Evolutionary conservation across 495 filamentous ascomycete species (phyloP), one percentile per base, ranked within the genome.

Genomic region (Elaphomyces granulatus): DNA sequence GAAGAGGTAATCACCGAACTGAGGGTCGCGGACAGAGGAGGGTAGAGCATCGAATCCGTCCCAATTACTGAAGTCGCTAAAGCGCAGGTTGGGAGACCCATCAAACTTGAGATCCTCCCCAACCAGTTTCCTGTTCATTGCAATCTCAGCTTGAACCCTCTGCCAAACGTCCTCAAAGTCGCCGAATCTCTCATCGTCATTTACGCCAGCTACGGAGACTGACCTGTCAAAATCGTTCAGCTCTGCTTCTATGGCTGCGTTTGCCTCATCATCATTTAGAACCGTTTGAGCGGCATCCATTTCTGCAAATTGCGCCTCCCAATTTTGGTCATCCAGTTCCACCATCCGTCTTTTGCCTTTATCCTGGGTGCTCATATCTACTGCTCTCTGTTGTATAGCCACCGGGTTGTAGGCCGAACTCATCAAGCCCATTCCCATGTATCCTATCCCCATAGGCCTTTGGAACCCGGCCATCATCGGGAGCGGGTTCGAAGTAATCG

Each of bases 291-390:
- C 72, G 32, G 80, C 64, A 61, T 90, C 86, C 56, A 96, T 77
- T 62, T 88, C 74, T 33, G 80, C 78, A 53, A 99, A 99, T 53
- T 96, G 87, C 44, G 81, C 80, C 61, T 96, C 90, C 90, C 92
- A 99, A 42, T 90, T 79, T 48, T 78, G 70, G 43, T 96, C 87
- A 51, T 94, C 84, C 18, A 96, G 72, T 64, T 96, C 92, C 3
- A 94, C 75, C 63, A 98, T 79, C 48, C 86, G 77, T 3, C 72
- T 81, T 58, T 94, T 95, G 23, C 87, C 87, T 60, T 96, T 95
- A 23, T 66, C 80, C 45, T 75, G 50, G 46, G 63, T 47, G 47
- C 57, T 46, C 49, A 61, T 46, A 34, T 64, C 58, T 56, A 59
- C 50, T 65, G 70, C 61, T 34, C 70, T 67, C 38, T 70, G 67